These are phyloP conservation scores for Lentinula detonsa DNA, from an alignment of 768 basidiomycete species.

Conservation along the genomic window DNA sequence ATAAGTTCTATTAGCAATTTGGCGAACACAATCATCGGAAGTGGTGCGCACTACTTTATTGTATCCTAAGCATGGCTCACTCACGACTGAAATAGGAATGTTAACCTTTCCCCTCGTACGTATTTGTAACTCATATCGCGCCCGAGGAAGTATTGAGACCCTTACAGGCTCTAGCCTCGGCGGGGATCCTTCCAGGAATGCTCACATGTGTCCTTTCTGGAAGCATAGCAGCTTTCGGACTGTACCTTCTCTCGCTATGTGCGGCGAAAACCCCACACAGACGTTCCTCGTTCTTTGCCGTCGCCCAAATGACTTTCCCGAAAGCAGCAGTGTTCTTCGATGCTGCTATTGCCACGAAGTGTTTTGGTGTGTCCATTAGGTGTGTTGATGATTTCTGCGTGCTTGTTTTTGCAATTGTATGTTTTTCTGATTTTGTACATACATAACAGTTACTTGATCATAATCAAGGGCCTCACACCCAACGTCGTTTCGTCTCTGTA, in stretches of 20 bases:
- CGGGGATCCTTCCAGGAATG: constrained; percentile 86
- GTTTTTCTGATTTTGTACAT: background rate
- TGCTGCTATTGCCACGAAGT: constrained; percentile 91
- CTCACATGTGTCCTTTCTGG: constrained; percentile 85
- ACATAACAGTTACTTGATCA: constrained; percentile 71
- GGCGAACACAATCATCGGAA: constrained; percentile 88
- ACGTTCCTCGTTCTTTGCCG: constrained; percentile 75
- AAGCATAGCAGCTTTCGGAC: constrained; percentile 68
- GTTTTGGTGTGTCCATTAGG: constrained; percentile 95
- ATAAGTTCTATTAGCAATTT: constrained; percentile 73
- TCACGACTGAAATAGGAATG: constrained; percentile 52
- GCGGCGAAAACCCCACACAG: constrained; percentile 73
- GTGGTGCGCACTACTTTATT: constrained; percentile 42
- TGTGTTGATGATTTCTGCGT: constrained; percentile 25
- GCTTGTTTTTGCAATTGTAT: background rate
- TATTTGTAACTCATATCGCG: constrained; percentile 7
- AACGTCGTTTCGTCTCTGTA: constrained; percentile 82
- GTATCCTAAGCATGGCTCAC: background rate
- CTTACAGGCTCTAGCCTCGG: constrained; percentile 79
- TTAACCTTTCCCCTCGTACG: constrained; percentile 79
- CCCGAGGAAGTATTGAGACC: constrained; percentile 2
- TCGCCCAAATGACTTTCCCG: constrained; percentile 86
- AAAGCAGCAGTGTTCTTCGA: constrained; percentile 86
- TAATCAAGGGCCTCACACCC: constrained; percentile 90
- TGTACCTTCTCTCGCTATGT: constrained; percentile 84